Evolutionary conservation across 345 rosid species (phyloP), one percentile per base, ranked within the genome.

Genomic region (Syzygium aqueum): DNA sequence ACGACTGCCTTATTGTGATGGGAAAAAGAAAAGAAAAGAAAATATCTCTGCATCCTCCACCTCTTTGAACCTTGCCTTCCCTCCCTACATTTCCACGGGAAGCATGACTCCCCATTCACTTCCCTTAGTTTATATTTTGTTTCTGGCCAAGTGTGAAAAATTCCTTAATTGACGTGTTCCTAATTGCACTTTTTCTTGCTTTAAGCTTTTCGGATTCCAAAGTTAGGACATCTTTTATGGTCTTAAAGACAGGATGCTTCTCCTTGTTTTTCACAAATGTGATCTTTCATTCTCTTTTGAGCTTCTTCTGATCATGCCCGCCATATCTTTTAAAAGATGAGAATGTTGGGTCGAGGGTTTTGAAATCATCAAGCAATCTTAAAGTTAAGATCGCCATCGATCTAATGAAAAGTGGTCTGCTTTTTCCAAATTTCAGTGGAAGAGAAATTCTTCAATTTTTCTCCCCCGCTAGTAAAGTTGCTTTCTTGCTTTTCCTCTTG

Each of bases 151-250:
- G 23, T 84, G 53, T 53, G 56, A 28, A 87, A 80, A 14, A 50
- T 87, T 84, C 88, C 57, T 85, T 85, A 77, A 85, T 85, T 88
- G 87, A 77, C 28, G 77, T 85, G 50, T 49, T 84, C 46, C 40
- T 87, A 67, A 52, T 85, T 53, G 82, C 49, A 53, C 51, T 53
- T 85, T 57, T 57, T 43, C 54, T 22, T 65, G 43, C 63, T 73
- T 85, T 40, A 85, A 73, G 87, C 87, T 88, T 85, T 85, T 88
- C 22, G 77, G 89, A 88, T 85, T 88, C 89, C 89, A 85, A 88
- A 88, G 89, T 88, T 49, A 63, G 84, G 56, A 88, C 82, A 88
- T 88, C 87, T 78, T 85, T 88, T 88, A 56, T 78, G 87, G 87
- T 85, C 85, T 84, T 53, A 85, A 86, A 51, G 87, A 53, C 77